Evolutionary conservation across 441 rosid genomes (phyloP).

Genomic region (Viola pubescens): DNA sequence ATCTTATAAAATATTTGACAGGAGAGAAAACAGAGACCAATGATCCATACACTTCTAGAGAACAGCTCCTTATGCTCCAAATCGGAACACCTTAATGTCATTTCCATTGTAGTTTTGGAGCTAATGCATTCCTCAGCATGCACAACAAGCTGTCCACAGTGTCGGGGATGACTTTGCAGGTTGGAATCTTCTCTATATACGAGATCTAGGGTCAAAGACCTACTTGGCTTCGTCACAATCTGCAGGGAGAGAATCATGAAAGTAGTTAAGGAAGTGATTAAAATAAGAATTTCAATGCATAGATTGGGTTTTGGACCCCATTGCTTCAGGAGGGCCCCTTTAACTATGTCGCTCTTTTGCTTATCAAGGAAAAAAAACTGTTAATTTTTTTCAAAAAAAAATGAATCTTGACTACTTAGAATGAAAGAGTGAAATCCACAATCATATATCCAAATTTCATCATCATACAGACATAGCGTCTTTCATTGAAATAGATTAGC

Average conservation of each 20-base stretch:
- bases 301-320: no score
- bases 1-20: conserved; percentile 7
- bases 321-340: background rate
- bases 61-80: conserved; percentile 73
- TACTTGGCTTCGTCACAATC: conserved; percentile 60
- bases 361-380: background rate
- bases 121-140: conserved; percentile 79
- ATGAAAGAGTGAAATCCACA: no score
- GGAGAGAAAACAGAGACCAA: conserved; percentile 12
- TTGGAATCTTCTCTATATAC: conserved; percentile 38
- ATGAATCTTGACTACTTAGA: no score
- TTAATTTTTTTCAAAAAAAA: no score
- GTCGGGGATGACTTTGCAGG: conserved; percentile 26
- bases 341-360: conserved; percentile 1
- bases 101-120: conserved; percentile 65
- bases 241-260: conserved; percentile 21
- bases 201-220: conserved; percentile 61
- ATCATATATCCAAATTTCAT: no score
- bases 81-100: conserved; percentile 61
- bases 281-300: background rate
- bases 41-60: conserved; percentile 66
- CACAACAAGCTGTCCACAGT: conserved; percentile 55
- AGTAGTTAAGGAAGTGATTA: background rate
- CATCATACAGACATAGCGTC: no score
- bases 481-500: no score